phyloP scores from a whole-genome alignment of 805 yeast species.

The Isabelozyma rhagii region DNA sequence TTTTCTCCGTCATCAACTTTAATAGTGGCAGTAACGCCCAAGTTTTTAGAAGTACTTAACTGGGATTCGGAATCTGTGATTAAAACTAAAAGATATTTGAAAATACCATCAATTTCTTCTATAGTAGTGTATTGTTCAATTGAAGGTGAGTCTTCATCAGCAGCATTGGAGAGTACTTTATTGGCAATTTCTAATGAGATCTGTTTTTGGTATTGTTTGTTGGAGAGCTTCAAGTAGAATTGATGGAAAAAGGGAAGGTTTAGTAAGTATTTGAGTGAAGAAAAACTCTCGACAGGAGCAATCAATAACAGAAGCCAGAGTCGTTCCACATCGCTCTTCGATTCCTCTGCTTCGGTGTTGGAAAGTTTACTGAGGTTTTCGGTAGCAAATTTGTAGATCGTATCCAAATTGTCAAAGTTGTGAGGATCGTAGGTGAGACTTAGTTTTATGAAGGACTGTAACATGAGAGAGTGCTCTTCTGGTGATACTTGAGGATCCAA shows the following conservation, averaged over 20 bases:
- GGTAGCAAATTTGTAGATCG: constrained; percentile 55
- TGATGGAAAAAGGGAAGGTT: constrained; percentile 48
- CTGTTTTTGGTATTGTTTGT: constrained; percentile 47
- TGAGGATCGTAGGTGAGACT: constrained; percentile 66
- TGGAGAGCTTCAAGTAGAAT: constrained; percentile 51
- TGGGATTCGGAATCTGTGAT: constrained; percentile 36
- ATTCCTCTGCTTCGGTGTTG: constrained; percentile 3
- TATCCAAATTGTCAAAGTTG: constrained; percentile 57
- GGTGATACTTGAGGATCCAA: constrained; percentile 62
- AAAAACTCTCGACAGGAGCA: constrained; percentile 46
- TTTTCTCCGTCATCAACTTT: constrained; percentile 25
- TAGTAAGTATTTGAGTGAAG: constrained; percentile 38
- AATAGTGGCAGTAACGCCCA: constrained; percentile 37
- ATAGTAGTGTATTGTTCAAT: constrained; percentile 22
- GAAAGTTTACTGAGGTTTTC: constrained; percentile 25
- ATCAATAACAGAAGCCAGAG: constrained; percentile 46
- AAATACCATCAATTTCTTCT: constrained; percentile 57
- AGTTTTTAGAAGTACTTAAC: constrained; percentile 31
- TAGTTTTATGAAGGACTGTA: constrained; percentile 64
- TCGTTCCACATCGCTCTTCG: constrained; percentile 24
- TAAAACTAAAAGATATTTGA: constrained; percentile 55
- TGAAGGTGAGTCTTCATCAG: constrained; percentile 21
- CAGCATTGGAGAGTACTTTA: constrained; percentile 41
- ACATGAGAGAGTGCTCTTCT: constrained; percentile 61
- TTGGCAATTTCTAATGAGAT: constrained; percentile 63